phyloP scores from a whole-genome alignment of 805 yeast species.

The Kuraishia capsulata region DNA sequence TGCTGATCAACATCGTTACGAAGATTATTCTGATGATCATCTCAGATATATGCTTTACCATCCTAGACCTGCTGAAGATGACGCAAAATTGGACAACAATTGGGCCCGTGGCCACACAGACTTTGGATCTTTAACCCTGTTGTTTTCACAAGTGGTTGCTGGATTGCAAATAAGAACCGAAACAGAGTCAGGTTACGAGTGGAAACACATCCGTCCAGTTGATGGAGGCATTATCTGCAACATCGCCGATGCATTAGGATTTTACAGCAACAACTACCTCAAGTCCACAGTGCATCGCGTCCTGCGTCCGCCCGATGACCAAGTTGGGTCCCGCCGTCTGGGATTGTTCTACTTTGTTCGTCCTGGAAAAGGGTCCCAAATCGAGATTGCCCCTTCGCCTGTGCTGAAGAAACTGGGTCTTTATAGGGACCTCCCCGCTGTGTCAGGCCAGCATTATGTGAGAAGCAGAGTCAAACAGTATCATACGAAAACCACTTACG shows the following conservation, averaged over 20 bases:
- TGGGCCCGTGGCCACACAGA: constrained; percentile 29
- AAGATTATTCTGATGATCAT: constrained; percentile 25
- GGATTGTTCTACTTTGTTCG: constrained; percentile 27
- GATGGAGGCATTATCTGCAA: constrained; percentile 24
- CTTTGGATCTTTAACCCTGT: constrained; percentile 25
- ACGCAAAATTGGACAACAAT: constrained; percentile 19
- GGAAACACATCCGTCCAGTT: constrained; percentile 27
- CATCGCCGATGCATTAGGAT: constrained; percentile 25
- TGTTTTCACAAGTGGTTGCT: constrained; percentile 26
- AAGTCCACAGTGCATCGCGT: constrained; percentile 26
- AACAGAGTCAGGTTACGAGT: constrained; percentile 20
- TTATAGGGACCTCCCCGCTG: constrained; percentile 10
- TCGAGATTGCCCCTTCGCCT: constrained; percentile 24
- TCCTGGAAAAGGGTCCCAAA: constrained; percentile 21
- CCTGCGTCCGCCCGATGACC: constrained; percentile 26
- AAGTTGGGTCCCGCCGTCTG: constrained; percentile 17
- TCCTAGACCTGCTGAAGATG: constrained; percentile 19
- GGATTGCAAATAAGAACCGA: constrained; percentile 25
- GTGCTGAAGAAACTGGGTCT: constrained; percentile 21
- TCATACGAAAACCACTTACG: constrained; percentile 2
- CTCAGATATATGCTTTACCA: constrained; percentile 25
- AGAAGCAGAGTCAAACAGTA: constrained; percentile 1
- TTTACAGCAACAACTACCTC: constrained; percentile 27
- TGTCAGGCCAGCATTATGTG: constrained; percentile 1
- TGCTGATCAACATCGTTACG: constrained; percentile 21